Base-by-base conservation (phyloP, 2,329 filamentous ascomycete species). In the Bipolaris zeicola region DNA sequence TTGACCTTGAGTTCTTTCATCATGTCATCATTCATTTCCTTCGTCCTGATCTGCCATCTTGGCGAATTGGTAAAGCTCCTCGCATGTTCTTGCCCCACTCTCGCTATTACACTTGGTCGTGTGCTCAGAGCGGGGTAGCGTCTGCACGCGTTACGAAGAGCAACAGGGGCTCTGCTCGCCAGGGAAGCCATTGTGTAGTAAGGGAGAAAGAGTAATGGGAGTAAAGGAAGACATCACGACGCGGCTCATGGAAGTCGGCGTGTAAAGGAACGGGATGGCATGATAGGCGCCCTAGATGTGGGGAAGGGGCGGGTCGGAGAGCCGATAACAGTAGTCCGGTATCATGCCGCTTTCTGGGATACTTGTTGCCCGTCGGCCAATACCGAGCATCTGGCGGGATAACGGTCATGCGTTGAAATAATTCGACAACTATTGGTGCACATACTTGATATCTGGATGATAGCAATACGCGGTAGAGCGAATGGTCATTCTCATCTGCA, bases 1-100 rank as follows among this genome's bases (percentile, higher is more conserved):
- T 88, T 82, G 37, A 88, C 82, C 55, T 82, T 83, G 50, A 89
- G 70, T 26, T 77, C 79, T 37, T 75, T 76, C 34, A 87, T 74
- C 36, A 84, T 76, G 16, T 80, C 72, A 44, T 84, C 80, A 18
- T 80, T 80, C 71, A 87, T 79, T 50, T 81, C 79, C 26, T 75
- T 73, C 5, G 78, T 78, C 11, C 76, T 75, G 33, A 80, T 69
- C 28, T 68, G 68, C 64, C 69, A 71, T 70, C 43, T 64, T 54
- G 70, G 58, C 22, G 74, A 70, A 24, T 55, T 55, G 5, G 68
- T 65, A 59, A 80, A 79, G 24, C 52, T 37, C 43, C 63, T 62
- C 24, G 47, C 52, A 51, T 61, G 59, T 2, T 42, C 45, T 10
- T 36, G 54, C 28, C 50, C 52, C 41, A 49, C 51, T 26, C 44